Evolutionary conservation across 2,329 filamentous ascomycete genomes (phyloP).

Genomic region (Biscogniauxia sp.): DNA sequence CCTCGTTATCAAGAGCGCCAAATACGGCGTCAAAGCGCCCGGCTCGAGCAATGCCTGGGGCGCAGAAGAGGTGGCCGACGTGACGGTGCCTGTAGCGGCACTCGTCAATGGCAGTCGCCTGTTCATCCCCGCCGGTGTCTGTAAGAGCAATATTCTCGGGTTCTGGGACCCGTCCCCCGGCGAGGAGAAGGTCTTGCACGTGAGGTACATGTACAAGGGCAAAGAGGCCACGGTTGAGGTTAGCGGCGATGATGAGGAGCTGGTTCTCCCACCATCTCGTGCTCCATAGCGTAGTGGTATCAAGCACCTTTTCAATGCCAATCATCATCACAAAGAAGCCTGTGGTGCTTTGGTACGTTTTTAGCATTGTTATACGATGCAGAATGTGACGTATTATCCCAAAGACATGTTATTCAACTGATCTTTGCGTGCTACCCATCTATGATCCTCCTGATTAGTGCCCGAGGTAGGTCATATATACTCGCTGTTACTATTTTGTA

Average conservation of each 20-base stretch:
- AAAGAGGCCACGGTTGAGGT: slow-evolving; percentile 37
- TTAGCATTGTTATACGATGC: too few species aligned
- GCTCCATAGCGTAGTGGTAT: not conserved
- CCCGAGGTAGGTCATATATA: not conserved
- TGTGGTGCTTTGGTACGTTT: too few species aligned
- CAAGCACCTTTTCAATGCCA: not conserved
- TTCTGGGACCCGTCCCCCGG: slow-evolving; percentile 51
- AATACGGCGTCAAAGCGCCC: slow-evolving; percentile 41
- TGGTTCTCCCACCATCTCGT: slow-evolving; percentile 25
- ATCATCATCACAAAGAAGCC: too few species aligned
- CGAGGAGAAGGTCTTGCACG: slow-evolving; percentile 43
- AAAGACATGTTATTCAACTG: too few species aligned
- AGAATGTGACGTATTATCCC: too few species aligned
- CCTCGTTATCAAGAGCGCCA: slow-evolving; percentile 49
- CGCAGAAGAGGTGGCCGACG: slow-evolving; percentile 46
- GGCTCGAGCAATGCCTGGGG: slow-evolving; percentile 26
- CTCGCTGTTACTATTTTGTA: not conserved
- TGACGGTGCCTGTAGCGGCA: slow-evolving; percentile 47
- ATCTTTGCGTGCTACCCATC: not conserved
- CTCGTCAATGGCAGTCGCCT: slow-evolving; percentile 40
- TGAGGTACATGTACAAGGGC: slow-evolving; percentile 43
- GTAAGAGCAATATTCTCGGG: slow-evolving; percentile 45
- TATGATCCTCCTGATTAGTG: not conserved
- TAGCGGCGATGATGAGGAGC: slow-evolving; percentile 31
- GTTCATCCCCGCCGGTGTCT: slow-evolving; percentile 39